phyloP scores from a whole-genome alignment of 2,329 filamentous ascomycete genomes.

The Dactylonectria macrodidyma region DNA sequence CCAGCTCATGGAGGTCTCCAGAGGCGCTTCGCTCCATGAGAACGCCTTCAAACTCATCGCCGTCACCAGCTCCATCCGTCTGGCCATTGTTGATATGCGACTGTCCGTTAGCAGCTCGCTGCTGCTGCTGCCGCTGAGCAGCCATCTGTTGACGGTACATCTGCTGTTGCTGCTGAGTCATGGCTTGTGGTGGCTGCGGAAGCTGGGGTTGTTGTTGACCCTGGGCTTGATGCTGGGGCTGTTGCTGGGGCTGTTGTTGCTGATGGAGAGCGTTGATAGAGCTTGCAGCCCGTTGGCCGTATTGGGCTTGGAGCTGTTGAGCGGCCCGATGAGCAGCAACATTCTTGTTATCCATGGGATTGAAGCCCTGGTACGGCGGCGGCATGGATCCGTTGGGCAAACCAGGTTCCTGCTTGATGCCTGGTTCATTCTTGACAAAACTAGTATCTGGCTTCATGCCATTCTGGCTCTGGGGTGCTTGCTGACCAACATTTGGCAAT shows the following conservation, averaged over 20 bases:
- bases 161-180: constrained; percentile 48
- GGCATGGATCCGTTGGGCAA: constrained; percentile 50
- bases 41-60: constrained; percentile 71
- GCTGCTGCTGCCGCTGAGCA: constrained; percentile 50
- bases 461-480: constrained; percentile 49
- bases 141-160: constrained; percentile 51
- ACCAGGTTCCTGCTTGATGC: constrained; percentile 62
- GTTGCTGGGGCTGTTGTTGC: constrained; percentile 50
- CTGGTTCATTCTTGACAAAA: constrained; percentile 64
- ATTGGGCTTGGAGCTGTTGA: constrained; percentile 71
- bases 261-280: constrained; percentile 76
- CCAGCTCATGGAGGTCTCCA: constrained; percentile 69
- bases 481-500: constrained; percentile 50
- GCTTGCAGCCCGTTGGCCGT: constrained; percentile 74
- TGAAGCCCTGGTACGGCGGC: constrained; percentile 52
- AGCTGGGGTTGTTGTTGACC: constrained; percentile 50
- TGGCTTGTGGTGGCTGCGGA: constrained; percentile 50
- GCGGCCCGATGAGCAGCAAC: constrained; percentile 69
- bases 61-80: constrained; percentile 81
- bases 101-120: constrained; percentile 52
- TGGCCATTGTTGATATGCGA: constrained; percentile 63
- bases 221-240: constrained; percentile 36
- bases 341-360: constrained; percentile 52
- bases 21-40: constrained; percentile 70
- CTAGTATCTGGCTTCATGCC: constrained; percentile 61